Conservation (phyloP, 257 asterid species). For the Schizonepeta tenuifolia region DNA sequence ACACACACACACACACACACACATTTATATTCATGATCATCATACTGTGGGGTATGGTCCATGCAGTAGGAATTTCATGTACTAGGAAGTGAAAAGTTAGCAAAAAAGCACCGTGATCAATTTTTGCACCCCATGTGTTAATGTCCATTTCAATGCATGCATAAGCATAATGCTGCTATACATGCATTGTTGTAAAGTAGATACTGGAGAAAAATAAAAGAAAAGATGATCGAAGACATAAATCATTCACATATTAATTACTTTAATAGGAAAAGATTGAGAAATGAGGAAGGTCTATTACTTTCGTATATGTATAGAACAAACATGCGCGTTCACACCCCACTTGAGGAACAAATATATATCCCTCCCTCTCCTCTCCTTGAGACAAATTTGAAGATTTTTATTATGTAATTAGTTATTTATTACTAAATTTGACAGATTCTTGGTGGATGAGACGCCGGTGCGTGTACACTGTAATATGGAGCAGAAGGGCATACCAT, state of each 20-base stretch:
- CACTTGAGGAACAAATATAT: no score
- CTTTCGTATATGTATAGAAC: no score
- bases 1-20: neutral
- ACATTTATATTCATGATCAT: neutral
- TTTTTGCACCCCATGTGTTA: neutral
- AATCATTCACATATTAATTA: no score
- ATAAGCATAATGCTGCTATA: no score
- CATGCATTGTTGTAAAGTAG: neutral
- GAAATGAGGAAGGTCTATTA: no score
- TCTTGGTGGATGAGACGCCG: slow-evolving; percentile 80
- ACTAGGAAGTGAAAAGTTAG: neutral
- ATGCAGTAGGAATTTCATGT: neutral
- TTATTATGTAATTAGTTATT: neutral
- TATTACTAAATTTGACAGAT: slow-evolving; percentile 43
- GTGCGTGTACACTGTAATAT: slow-evolving; percentile 68
- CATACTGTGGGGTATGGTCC: neutral
- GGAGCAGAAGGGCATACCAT: slow-evolving; percentile 78
- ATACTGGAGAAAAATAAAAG: no score
- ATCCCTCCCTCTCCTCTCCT: no score
- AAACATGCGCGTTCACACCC: no score
- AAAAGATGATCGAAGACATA: no score
- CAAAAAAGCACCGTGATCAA: neutral
- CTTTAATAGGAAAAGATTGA: no score
- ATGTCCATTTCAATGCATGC: neutral
- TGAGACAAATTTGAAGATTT: neutral